A percentile compares a stretch with the other conserved stretches of the same genome.
Evolutionary conservation across 345 rosid genomes (phyloP).

Genomic region (Eucalyptus pauciflora): DNA sequence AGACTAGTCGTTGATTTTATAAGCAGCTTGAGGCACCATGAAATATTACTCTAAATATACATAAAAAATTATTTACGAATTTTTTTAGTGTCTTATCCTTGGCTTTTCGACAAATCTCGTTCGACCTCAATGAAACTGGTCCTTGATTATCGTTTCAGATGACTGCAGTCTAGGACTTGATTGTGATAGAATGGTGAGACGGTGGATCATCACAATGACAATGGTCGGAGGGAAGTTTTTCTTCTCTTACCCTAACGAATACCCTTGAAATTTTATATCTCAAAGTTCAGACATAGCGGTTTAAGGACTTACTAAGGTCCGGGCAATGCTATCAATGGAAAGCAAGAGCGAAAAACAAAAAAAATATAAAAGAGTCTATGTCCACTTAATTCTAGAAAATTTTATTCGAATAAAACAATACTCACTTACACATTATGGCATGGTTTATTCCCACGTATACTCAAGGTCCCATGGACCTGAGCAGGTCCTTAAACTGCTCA

Average conservation of each 20-base stretch:
- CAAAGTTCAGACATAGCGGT: neutral
- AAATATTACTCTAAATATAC: neutral
- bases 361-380: neutral
- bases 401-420: neutral
- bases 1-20: neutral
- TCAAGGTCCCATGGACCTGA: neutral
- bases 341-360: neutral
- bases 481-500: no score
- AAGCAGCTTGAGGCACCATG: neutral
- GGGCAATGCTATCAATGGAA: neutral
- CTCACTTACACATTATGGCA: neutral
- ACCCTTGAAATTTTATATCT: neutral
- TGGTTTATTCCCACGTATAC: neutral
- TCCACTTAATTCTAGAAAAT: neutral
- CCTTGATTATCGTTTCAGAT: neutral
- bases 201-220: neutral
- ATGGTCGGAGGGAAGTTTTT: neutral
- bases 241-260: neutral
- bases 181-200: neutral
- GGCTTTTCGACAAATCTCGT: neutral
- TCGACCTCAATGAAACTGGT: rapidly evolving
- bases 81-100: neutral
- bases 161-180: neutral
- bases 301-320: neutral
- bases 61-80: neutral